Conservation (phyloP, 2,329 filamentous ascomycete species). For the Rhinocladiella mackenziei region DNA sequence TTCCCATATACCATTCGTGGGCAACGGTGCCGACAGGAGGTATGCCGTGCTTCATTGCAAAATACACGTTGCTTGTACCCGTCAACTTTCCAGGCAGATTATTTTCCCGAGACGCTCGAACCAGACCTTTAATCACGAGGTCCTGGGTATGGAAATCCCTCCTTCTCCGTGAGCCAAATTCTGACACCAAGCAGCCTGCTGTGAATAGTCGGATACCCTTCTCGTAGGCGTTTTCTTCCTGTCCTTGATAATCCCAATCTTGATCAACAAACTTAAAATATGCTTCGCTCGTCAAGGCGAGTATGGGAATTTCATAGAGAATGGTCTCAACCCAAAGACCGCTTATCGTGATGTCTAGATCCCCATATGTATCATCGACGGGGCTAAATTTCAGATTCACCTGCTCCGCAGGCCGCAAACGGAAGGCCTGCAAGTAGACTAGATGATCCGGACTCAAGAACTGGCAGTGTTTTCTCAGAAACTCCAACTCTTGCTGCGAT, state of each 20-base stretch:
- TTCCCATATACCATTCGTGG: conserved; percentile 99
- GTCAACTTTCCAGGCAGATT: conserved; percentile 65
- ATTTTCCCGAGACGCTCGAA: conserved; percentile 69
- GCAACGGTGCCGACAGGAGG: conserved; percentile 83
- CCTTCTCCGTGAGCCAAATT: conserved; percentile 85
- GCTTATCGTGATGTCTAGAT: conserved; percentile 70
- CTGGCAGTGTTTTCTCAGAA: conserved; percentile 70
- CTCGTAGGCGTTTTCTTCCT: conserved; percentile 76
- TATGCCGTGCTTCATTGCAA: conserved; percentile 88
- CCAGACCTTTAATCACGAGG: conserved; percentile 81
- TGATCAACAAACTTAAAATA: conserved; percentile 96
- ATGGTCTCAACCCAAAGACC: conserved; percentile 94
- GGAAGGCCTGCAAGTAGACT: conserved; percentile 74
- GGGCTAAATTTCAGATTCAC: conserved; percentile 64
- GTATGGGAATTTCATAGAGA: conserved; percentile 91
- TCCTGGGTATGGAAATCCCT: conserved; percentile 95
- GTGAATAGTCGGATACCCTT: conserved; percentile 77
- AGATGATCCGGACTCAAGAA: conserved; percentile 79
- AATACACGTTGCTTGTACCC: conserved; percentile 93
- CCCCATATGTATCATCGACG: conserved; percentile 65
- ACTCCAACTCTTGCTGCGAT: conserved; percentile 72
- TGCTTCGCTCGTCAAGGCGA: conserved; percentile 88
- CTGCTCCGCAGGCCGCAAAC: conserved; percentile 75
- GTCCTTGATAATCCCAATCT: conserved; percentile 84
- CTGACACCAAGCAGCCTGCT: conserved; percentile 82